Percentiles rank a stretch among this genome's conserved stretches.
Evolutionary conservation across 176 grass and related monocot genomes (phyloP).

Genomic region (Musa acuminata): DNA sequence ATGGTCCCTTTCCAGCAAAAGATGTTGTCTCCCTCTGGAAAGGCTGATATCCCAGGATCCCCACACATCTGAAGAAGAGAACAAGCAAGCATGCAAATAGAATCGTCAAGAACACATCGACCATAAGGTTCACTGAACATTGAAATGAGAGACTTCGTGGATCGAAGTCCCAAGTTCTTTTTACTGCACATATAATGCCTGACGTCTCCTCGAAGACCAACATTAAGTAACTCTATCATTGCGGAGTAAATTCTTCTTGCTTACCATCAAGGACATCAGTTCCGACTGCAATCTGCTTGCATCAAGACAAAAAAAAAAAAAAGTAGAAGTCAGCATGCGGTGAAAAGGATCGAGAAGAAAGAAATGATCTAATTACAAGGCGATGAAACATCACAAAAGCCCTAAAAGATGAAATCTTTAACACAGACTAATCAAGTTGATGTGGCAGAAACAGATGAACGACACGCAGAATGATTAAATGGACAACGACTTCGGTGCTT

Average conservation of each 20-base stretch:
- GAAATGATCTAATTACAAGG: background rate
- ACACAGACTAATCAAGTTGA: background rate
- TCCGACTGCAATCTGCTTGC: conserved; percentile 71
- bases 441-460: background rate
- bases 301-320: background rate
- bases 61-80: conserved; percentile 49
- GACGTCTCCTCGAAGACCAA: too few relatives aligned
- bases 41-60: conserved; percentile 77
- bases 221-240: too few relatives aligned
- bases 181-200: too few relatives aligned
- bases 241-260: background rate
- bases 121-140: background rate
- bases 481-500: too few relatives aligned
- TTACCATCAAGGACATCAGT: conserved; percentile 88
- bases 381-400: too few relatives aligned
- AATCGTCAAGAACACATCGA: background rate
- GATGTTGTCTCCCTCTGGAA: conserved; percentile 91
- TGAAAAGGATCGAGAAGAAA: background rate
- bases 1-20: conserved; percentile 87
- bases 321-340: background rate
- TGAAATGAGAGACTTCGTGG: background rate
- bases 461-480: background rate
- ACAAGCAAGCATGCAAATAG: background rate
- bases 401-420: background rate
- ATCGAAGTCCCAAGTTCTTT: too few relatives aligned